Percentiles rank a stretch among this genome's conserved stretches.
These are phyloP conservation scores for Zanthoxylum bungeanum DNA, from an alignment of 345 rosid species.

Conservation along the genomic window DNA sequence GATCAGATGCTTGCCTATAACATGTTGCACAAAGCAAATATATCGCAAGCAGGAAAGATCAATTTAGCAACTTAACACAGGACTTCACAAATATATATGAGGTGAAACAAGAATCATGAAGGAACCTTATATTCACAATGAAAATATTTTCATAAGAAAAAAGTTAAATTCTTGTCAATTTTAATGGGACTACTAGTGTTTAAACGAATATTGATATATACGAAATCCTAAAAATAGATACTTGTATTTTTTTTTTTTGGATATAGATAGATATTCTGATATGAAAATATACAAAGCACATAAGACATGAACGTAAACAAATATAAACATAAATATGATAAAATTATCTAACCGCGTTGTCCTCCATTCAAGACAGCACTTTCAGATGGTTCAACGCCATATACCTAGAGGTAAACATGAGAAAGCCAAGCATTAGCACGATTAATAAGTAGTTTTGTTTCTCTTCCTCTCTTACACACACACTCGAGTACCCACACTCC, in stretches of 20 bases:
- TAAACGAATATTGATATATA: not conserved
- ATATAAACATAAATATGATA: no score
- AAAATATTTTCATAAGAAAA: not conserved
- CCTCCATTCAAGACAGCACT: slow-evolving; percentile 46
- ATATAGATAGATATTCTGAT: no score
- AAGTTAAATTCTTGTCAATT: not conserved
- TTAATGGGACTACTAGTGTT: not conserved
- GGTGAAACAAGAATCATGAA: not conserved
- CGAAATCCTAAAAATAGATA: not conserved
- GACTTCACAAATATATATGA: not conserved
- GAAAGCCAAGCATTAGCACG: not conserved
- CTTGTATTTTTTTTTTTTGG: no score
- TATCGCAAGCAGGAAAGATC: not conserved
- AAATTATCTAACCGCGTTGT: slow-evolving; percentile 20
- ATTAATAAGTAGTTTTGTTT: not conserved
- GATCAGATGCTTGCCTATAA: slow-evolving; percentile 48
- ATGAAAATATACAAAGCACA: no score
- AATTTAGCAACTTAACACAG: not conserved
- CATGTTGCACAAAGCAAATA: not conserved
- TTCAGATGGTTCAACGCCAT: slow-evolving; percentile 46
- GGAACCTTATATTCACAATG: not conserved
- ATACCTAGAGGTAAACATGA: slow-evolving; percentile 21
- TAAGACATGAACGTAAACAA: not conserved
- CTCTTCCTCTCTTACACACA: not conserved
- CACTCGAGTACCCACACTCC: not conserved